Conservation (phyloP, 257 asterid species). For the Rauvolfia tetraphylla region DNA sequence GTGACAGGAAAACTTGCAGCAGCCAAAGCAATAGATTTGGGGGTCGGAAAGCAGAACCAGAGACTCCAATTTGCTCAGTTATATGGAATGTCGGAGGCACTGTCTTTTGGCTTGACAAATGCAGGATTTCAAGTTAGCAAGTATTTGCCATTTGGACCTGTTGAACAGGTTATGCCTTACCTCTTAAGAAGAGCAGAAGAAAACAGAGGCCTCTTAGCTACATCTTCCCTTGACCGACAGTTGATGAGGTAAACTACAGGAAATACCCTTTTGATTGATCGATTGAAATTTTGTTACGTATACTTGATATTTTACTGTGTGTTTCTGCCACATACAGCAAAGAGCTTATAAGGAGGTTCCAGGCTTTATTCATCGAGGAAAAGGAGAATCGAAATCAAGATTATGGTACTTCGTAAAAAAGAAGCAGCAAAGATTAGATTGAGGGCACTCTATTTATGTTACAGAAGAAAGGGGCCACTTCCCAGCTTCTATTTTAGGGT, state of each 20-base stretch:
- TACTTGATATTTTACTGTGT: neutral
- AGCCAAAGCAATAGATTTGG: conserved; percentile 50
- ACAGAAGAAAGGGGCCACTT: neutral
- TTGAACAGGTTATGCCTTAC: conserved; percentile 81
- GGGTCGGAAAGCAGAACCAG: conserved; percentile 38
- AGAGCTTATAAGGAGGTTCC: conserved; percentile 52
- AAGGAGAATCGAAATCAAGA: neutral
- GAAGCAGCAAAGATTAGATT: conserved; percentile 7
- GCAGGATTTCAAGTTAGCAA: conserved; percentile 80
- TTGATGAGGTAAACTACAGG: conserved; percentile 54
- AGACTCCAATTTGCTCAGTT: conserved; percentile 82
- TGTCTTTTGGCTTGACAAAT: conserved; percentile 60
- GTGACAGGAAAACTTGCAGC: conserved; percentile 62
- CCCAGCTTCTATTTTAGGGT: neutral
- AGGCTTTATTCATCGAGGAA: conserved; percentile 13
- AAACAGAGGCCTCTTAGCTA: conserved; percentile 66
- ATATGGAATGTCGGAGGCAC: conserved; percentile 81
- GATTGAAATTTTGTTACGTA: neutral
- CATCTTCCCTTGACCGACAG: conserved; percentile 50
- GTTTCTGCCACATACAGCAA: conserved; percentile 33
- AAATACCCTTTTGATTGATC: neutral
- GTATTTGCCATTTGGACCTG: conserved; percentile 84
- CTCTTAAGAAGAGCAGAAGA: conserved; percentile 91
- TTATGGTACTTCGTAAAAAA: neutral
- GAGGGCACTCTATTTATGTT: neutral